Conservation (phyloP, 768 basidiomycete genomes). For the Naganishia vishniacii region DNA sequence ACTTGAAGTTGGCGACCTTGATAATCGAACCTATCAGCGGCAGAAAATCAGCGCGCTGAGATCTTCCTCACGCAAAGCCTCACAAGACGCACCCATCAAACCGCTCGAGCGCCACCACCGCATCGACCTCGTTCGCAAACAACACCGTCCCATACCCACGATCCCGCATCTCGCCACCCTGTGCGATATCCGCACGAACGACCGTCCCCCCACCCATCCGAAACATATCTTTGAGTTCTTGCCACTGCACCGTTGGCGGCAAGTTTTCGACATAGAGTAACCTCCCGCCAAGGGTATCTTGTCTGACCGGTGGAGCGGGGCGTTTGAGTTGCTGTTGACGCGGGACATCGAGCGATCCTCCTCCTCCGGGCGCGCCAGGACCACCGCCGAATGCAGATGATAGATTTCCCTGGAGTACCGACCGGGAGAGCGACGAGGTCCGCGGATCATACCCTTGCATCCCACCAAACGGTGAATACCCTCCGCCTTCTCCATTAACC, state of each 20-base stretch:
- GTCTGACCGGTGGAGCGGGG: conserved; percentile 2
- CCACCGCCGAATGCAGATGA: conserved; percentile 1
- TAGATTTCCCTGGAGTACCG: conserved; percentile 1
- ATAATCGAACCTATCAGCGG: conserved; percentile 17
- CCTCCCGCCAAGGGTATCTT: conserved; percentile 25
- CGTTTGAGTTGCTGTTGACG: not conserved
- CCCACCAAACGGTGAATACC: no score
- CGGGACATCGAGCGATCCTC: no score
- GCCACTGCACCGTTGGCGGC: conserved; percentile 60
- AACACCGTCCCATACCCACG: conserved; percentile 89
- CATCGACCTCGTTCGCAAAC: conserved; percentile 75
- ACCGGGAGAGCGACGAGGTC: conserved; percentile 19
- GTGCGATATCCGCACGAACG: conserved; percentile 72
- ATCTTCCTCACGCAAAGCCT: conserved; percentile 87
- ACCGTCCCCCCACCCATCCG: conserved; percentile 77
- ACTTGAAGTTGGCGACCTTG: not conserved
- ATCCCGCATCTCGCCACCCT: conserved; percentile 80
- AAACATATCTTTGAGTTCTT: conserved; percentile 94
- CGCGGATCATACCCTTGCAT: no score
- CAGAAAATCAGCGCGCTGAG: not conserved
- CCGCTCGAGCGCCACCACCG: conserved; percentile 73
- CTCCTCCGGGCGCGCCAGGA: not conserved
- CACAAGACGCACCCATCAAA: conserved; percentile 72
- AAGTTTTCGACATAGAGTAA: conserved; percentile 45
- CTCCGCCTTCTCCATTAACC: no score